phyloP scores from a whole-genome alignment of 768 basidiomycete genomes.

The Leccinum longicurvipes region DNA sequence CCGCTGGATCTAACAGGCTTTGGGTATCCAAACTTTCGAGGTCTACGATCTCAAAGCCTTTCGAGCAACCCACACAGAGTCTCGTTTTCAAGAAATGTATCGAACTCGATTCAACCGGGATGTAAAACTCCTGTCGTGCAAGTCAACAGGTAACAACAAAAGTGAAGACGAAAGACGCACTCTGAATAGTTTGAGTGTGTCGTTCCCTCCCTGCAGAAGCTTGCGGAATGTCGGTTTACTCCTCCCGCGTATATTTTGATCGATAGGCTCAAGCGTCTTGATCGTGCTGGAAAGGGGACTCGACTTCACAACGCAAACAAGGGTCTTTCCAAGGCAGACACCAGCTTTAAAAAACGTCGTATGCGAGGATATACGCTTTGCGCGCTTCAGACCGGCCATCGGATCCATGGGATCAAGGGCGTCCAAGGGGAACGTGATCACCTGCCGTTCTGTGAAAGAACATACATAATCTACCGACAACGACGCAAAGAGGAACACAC shows the following conservation, averaged over 20 bases:
- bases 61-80: slow-evolving; percentile 94
- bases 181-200: slow-evolving; percentile 89
- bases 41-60: slow-evolving; percentile 98
- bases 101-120: slow-evolving; percentile 94
- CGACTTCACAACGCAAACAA: slow-evolving; percentile 97
- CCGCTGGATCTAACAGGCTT: slow-evolving; percentile 89
- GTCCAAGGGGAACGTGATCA: slow-evolving; percentile 94
- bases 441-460: slow-evolving; percentile 72
- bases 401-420: slow-evolving; percentile 89
- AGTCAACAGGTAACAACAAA: neutral
- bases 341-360: slow-evolving; percentile 99
- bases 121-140: slow-evolving; percentile 84
- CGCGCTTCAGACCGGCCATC: slow-evolving; percentile 85
- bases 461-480: neutral
- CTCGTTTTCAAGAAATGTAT: slow-evolving; percentile 97
- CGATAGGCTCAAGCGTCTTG: slow-evolving; percentile 95
- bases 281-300: slow-evolving; percentile 94
- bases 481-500: slow-evolving; percentile 38
- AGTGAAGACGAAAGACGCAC: slow-evolving; percentile 37
- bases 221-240: slow-evolving; percentile 93
- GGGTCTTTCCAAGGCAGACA: slow-evolving; percentile 81
- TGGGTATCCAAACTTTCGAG: slow-evolving; percentile 96
- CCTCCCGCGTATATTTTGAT: slow-evolving; percentile 75
- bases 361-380: slow-evolving; percentile 92
- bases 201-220: slow-evolving; percentile 90